These are phyloP conservation scores for Triangularia setosa DNA, from an alignment of 2,329 filamentous ascomycete species.

Conservation along the genomic window DNA sequence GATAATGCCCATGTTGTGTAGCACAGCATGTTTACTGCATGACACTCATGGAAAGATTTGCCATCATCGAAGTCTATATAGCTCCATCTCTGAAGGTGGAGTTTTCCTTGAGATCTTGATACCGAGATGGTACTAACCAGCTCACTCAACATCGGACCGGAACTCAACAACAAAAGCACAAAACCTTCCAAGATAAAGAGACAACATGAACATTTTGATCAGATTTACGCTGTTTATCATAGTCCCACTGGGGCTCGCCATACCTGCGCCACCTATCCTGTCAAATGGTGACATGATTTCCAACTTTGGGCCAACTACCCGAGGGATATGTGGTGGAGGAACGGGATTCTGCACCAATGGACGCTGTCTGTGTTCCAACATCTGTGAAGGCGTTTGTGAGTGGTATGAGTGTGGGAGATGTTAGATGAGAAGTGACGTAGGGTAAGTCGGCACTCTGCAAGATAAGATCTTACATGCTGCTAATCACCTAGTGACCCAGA, in stretches of 20 bases:
- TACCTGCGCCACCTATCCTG: not conserved
- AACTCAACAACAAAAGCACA: not conserved
- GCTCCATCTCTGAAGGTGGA: not conserved
- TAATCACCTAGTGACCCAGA: not conserved
- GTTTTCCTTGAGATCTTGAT: no score
- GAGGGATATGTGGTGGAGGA: slow-evolving; percentile 7
- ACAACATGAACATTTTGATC: not conserved
- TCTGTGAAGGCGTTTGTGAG: slow-evolving; percentile 15
- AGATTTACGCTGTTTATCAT: not conserved
- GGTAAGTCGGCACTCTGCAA: not conserved
- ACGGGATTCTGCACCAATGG: slow-evolving; percentile 12
- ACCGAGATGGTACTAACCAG: no score
- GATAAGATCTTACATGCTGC: not conserved
- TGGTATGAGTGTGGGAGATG: slow-evolving; percentile 18
- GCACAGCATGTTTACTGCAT: not conserved
- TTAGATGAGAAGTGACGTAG: not conserved
- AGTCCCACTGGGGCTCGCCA: not conserved
- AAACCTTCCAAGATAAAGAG: not conserved
- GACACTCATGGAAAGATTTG: not conserved
- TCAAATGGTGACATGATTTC: not conserved
- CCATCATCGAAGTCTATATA: not conserved
- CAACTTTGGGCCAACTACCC: not conserved
- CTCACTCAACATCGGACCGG: not conserved
- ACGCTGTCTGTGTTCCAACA: slow-evolving; percentile 11
- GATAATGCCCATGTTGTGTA: not conserved